phyloP scores from a whole-genome alignment of 2,329 filamentous ascomycete species.

The Penicillium hesseltinei region DNA sequence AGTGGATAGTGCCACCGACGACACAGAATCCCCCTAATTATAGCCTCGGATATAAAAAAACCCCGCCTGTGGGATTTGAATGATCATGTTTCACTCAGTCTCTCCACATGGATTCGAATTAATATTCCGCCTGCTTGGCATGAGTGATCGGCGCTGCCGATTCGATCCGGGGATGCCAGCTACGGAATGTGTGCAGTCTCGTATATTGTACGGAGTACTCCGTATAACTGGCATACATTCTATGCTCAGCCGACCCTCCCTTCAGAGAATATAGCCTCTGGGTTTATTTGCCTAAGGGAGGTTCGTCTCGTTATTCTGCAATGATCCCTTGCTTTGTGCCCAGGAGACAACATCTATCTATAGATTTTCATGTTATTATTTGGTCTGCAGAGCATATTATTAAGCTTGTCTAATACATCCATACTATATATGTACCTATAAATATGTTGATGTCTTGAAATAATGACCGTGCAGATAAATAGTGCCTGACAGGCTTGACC shows the following conservation, averaged over 20 bases:
- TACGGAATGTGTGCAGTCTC: background rate
- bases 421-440: too few relatives aligned
- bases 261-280: background rate
- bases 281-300: background rate
- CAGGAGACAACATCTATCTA: background rate
- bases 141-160: constrained; percentile 2
- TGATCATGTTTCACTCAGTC: constrained; percentile 21
- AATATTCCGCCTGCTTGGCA: constrained; percentile 15
- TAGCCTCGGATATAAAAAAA: constrained; percentile 1
- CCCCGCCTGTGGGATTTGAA: constrained; percentile 2
- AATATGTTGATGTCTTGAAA: too few relatives aligned
- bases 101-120: constrained; percentile 16
- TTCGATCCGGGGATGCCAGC: background rate
- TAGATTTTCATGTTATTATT: too few relatives aligned
- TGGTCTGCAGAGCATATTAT: background rate
- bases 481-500: background rate
- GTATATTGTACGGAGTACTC: background rate
- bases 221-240: background rate
- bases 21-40: constrained; percentile 3
- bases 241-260: background rate
- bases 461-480: background rate
- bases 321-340: background rate
- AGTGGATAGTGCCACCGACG: background rate
- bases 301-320: background rate
- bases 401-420: background rate